A percentile compares a stretch with the other conserved stretches of the same genome.
Conservation (phyloP, 1,284 basidiomycete genomes). For the Ceratobasidium sp. region DNA sequence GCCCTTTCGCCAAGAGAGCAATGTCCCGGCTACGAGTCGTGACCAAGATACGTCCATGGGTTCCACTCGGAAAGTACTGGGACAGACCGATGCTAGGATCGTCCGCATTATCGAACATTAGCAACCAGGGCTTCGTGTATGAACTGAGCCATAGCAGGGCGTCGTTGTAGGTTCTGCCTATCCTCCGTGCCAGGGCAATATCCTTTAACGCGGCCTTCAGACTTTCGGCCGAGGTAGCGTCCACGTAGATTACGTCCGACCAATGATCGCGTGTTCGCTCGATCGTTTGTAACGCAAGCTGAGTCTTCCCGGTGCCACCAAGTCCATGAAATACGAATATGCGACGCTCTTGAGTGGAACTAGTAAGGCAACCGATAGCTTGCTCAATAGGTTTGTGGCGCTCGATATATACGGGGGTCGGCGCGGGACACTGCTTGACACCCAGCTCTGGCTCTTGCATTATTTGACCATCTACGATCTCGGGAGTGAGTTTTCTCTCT, state of each 20-base stretch:
- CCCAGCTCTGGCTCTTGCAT: neutral
- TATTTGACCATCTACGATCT: neutral
- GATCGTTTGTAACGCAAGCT: neutral
- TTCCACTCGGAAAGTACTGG: slow-evolving; percentile 5
- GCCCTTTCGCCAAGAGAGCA: neutral
- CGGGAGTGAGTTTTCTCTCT: neutral
- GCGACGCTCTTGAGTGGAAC: neutral
- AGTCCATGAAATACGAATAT: slow-evolving; percentile 3
- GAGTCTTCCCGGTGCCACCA: slow-evolving; percentile 33
- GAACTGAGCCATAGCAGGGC: slow-evolving; percentile 14
- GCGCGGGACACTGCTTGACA: slow-evolving; percentile 14
- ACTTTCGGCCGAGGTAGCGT: slow-evolving; percentile 31
- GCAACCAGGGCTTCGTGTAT: slow-evolving; percentile 12
- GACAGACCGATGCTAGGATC: slow-evolving; percentile 6
- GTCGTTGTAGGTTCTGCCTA: slow-evolving; percentile 7
- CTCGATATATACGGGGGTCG: slow-evolving; percentile 5
- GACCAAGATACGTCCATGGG: slow-evolving; percentile 19
- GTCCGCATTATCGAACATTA: slow-evolving; percentile 42
- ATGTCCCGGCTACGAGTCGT: slow-evolving; percentile 39
- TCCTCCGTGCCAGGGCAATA: neutral
- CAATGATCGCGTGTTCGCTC: neutral
- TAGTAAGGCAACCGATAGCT: neutral
- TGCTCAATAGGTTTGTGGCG: neutral
- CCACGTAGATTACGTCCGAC: slow-evolving; percentile 32
- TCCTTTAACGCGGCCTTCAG: neutral